Percentiles rank a stretch among this genome's conserved stretches.
Evolutionary conservation across 2,329 filamentous ascomycete genomes (phyloP).

Genomic region (Arthrobotrys sinensis): DNA sequence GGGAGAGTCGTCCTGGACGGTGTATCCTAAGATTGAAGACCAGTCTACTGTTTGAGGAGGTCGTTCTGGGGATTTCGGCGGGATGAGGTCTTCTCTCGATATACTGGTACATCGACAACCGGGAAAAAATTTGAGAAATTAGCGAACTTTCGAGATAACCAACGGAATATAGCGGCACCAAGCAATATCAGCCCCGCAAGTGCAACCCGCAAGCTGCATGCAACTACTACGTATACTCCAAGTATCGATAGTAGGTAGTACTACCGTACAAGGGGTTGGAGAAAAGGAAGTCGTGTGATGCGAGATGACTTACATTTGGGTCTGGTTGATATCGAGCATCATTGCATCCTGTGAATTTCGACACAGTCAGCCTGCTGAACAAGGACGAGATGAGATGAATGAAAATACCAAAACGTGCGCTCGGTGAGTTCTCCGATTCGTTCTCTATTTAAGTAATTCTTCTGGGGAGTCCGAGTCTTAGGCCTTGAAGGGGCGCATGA

Average conservation of each 20-base stretch:
- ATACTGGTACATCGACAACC: constrained; percentile 26
- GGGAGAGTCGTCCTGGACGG: constrained; percentile 13
- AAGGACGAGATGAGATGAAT: background rate
- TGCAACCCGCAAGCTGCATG: background rate
- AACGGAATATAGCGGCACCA: constrained; percentile 21
- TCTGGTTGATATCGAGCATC: constrained; percentile 54
- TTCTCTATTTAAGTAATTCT: constrained; percentile 3
- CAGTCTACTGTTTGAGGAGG: constrained; percentile 44
- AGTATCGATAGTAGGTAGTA: too few relatives aligned
- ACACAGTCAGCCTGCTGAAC: background rate
- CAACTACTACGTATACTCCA: too few relatives aligned
- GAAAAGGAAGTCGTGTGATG: constrained; percentile 40
- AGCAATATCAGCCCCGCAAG: background rate
- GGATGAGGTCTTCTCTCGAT: constrained; percentile 48
- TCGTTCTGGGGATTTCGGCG: constrained; percentile 40
- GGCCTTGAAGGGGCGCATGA: constrained; percentile 13
- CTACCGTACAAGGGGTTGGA: background rate
- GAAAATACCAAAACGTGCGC: constrained; percentile 43
- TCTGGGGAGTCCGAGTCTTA: background rate
- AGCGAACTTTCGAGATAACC: constrained; percentile 1
- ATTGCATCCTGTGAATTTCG: background rate
- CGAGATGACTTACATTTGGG: constrained; percentile 54
- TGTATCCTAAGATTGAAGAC: constrained; percentile 56
- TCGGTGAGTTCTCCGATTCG: constrained; percentile 57
- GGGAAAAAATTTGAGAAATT: constrained; percentile 12